A percentile compares a stretch with the other conserved stretches of the same genome.
Evolutionary conservation across 176 grass and related monocot species (phyloP).

Genomic region (Cymbopogon citratus): DNA sequence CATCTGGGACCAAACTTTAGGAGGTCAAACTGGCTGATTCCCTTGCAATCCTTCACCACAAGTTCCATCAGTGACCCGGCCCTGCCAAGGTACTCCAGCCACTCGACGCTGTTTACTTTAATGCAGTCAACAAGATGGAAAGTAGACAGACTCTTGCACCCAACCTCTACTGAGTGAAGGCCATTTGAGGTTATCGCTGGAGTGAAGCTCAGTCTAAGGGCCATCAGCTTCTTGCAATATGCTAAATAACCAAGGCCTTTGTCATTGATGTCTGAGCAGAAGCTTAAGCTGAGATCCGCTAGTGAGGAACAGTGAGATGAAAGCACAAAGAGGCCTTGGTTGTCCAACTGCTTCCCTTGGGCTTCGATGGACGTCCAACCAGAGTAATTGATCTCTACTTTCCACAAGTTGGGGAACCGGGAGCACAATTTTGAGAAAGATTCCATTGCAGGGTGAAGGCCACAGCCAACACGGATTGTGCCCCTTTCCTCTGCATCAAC

Average conservation of each 20-base stretch:
- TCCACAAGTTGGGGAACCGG: slow-evolving; percentile 49
- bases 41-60: slow-evolving; percentile 48
- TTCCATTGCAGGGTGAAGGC: slow-evolving; percentile 38
- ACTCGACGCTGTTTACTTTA: slow-evolving; percentile 41
- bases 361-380: slow-evolving; percentile 37
- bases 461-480: slow-evolving; percentile 30
- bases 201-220: slow-evolving; percentile 43
- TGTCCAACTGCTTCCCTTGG: slow-evolving; percentile 43
- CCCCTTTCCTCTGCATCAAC: slow-evolving; percentile 37
- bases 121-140: slow-evolving; percentile 55
- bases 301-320: slow-evolving; percentile 44
- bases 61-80: slow-evolving; percentile 48
- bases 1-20: slow-evolving; percentile 55
- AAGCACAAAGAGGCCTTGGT: slow-evolving; percentile 41
- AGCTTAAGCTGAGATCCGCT: slow-evolving; percentile 56
- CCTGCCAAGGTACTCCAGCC: slow-evolving; percentile 62
- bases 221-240: slow-evolving; percentile 41
- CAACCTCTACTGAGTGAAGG: slow-evolving; percentile 42
- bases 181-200: slow-evolving; percentile 45
- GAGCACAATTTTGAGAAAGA: slow-evolving; percentile 37
- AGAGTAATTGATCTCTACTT: slow-evolving; percentile 68
- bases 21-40: slow-evolving; percentile 51
- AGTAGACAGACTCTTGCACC: slow-evolving; percentile 52
- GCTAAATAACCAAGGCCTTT: slow-evolving; percentile 41
- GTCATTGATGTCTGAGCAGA: slow-evolving; percentile 53